phyloP scores from a whole-genome alignment of 1,284 basidiomycete species.

The Mycosarcoma maydis region DNA sequence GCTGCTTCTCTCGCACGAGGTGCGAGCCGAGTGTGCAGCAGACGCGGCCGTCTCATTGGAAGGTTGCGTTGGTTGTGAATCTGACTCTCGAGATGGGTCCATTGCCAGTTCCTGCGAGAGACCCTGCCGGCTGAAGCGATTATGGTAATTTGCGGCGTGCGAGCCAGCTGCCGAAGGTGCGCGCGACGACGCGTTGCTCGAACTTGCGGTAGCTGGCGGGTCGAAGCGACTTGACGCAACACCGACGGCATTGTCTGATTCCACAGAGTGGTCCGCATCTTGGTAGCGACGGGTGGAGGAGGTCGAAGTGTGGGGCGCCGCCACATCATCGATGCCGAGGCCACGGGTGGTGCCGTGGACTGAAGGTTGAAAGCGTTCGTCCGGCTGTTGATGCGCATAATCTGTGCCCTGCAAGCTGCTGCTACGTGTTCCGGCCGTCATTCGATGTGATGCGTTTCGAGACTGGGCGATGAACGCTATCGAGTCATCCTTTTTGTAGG shows the following conservation, averaged over 20 bases:
- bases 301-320: not conserved
- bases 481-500: slow-evolving; percentile 49
- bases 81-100: slow-evolving; percentile 7
- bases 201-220: not conserved
- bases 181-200: slow-evolving; percentile 24
- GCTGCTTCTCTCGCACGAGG: slow-evolving; percentile 12
- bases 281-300: not conserved
- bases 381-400: not conserved
- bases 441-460: slow-evolving; percentile 24
- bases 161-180: slow-evolving; percentile 29
- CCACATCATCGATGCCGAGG: slow-evolving; percentile 15
- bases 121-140: slow-evolving; percentile 39
- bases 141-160: slow-evolving; percentile 29
- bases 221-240: slow-evolving; percentile 11
- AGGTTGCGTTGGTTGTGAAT: not conserved
- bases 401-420: slow-evolving; percentile 6
- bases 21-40: not conserved
- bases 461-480: slow-evolving; percentile 36
- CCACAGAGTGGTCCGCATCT: not conserved
- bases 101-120: slow-evolving; percentile 7
- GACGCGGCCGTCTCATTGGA: not conserved
- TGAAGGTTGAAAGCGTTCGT: not conserved
- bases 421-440: slow-evolving; percentile 1
- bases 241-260: slow-evolving; percentile 1
- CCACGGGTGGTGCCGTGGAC: slow-evolving; percentile 9